These are phyloP conservation scores for Corniculantispora saksenae DNA, from an alignment of 2,329 filamentous ascomycete genomes.

Conservation along the genomic window DNA sequence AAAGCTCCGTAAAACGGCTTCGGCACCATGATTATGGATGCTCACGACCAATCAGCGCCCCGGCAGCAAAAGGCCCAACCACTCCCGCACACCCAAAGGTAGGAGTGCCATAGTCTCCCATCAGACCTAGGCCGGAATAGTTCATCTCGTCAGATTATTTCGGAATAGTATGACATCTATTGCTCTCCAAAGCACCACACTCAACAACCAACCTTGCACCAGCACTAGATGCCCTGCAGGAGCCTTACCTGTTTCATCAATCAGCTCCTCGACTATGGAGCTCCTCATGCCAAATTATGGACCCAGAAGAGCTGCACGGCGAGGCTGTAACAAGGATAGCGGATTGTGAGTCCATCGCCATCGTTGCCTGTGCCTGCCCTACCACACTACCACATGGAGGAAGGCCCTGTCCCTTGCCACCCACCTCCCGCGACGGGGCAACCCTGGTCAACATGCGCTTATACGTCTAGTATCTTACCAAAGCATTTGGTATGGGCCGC, in stretches of 20 bases:
- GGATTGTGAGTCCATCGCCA: conserved; percentile 15
- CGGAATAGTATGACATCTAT: conserved; percentile 9
- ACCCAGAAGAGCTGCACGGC: conserved; percentile 4
- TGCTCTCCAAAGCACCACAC: not conserved
- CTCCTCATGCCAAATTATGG: conserved; percentile 8
- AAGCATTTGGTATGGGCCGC: conserved; percentile 20
- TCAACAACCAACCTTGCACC: not conserved
- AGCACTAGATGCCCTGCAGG: conserved; percentile 4
- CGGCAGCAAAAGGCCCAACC: not conserved
- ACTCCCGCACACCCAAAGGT: not conserved
- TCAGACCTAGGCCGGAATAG: conserved; percentile 18
- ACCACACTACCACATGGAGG: conserved; percentile 14
- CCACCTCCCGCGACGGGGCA: conserved; percentile 3
- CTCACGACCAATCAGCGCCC: not conserved
- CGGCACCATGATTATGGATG: conserved; percentile 15
- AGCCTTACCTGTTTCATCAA: conserved; percentile 8
- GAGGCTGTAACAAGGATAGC: conserved; percentile 13
- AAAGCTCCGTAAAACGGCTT: conserved; percentile 11
- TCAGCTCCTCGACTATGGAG: conserved; percentile 7
- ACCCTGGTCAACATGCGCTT: conserved; percentile 17
- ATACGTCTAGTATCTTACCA: conserved; percentile 19
- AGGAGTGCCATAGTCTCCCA: conserved; percentile 11
- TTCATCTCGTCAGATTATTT: conserved; percentile 17
- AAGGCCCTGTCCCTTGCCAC: not conserved
- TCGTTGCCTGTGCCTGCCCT: conserved; percentile 1